These are phyloP conservation scores for Teratosphaeria pseudoeucalypti DNA, from an alignment of 2,329 filamentous ascomycete genomes.

Conservation along the genomic window DNA sequence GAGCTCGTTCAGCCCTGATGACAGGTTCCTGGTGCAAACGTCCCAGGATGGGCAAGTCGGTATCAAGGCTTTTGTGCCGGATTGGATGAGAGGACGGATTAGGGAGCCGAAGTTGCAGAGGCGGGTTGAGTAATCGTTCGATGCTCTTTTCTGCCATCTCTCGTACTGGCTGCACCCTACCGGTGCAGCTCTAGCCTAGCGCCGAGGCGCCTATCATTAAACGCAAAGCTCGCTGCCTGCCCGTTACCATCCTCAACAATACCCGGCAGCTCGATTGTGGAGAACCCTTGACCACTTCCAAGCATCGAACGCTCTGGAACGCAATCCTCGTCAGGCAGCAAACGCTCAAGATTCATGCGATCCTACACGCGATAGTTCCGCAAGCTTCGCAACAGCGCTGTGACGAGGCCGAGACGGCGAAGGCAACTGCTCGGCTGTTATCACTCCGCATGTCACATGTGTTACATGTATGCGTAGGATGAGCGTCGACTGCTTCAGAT, in stretches of 20 bases:
- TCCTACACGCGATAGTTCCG: not conserved
- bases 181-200: no score
- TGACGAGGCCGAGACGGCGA: not conserved
- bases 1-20: constrained; percentile 47
- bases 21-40: constrained; percentile 36
- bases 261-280: no score
- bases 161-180: not conserved
- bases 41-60: constrained; percentile 20
- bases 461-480: not conserved
- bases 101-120: constrained; percentile 29
- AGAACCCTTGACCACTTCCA: no score
- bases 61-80: constrained; percentile 60
- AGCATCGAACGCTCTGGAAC: no score
- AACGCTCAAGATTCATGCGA: no score
- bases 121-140: constrained; percentile 19
- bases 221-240: no score
- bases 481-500: not conserved
- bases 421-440: not conserved
- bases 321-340: no score
- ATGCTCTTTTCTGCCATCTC: not conserved
- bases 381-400: not conserved
- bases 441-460: not conserved
- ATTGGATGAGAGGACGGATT: constrained; percentile 52
- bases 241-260: no score
- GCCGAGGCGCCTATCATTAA: no score